Base-by-base conservation (phyloP, 306 rosid species). In the Lupinus albus region DNA sequence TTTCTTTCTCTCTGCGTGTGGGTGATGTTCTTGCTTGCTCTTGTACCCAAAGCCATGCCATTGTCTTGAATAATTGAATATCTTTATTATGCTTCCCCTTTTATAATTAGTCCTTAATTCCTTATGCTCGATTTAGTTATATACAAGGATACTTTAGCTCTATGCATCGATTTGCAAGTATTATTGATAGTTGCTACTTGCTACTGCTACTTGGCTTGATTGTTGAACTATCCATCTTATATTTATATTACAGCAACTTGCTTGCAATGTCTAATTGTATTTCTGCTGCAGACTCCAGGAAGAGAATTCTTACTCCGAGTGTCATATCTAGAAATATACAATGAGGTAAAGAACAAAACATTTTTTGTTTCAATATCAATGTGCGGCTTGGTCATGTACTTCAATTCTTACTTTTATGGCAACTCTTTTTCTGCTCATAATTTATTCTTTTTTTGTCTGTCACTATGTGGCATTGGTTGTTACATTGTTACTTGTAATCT, bases 271-370 rank as follows among this genome's bases (percentile, higher is more conserved):
- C 78, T 76, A 44, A 82, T 48, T 73, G 41, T 42, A 48, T 52
- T 61, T 73, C 69, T 35, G 6, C 71, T 83, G 82, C 89, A 94
- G 99, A 90, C 99, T 66, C 99, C 97, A 52, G 97, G 97, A 78
- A 85, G 97, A 55, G 99, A 94, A 78, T 94, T 94, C 88, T 79
- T 94, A 79, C 94, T 94, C 28, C 95, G 97, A 9, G 97, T 94
- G 47, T 94, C 97, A 42, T 94, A 90, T 78, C 86, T 94, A 67
- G 99, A 94, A 83, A 94, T 94, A 76, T 94, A 94, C 75, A 94
- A 94, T 32, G 99, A 94, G 94, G 99, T 93, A 59, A 72, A 81
- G 76, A 28, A 52, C 33, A 36, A 11, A 68, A 57, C 30, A 51
- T 9, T 67, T 51, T 51, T 39, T 48, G 16, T 61, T 55, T 54